Base-by-base conservation (phyloP, 1,284 basidiomycete species). In the Trichosporon sp. region DNA sequence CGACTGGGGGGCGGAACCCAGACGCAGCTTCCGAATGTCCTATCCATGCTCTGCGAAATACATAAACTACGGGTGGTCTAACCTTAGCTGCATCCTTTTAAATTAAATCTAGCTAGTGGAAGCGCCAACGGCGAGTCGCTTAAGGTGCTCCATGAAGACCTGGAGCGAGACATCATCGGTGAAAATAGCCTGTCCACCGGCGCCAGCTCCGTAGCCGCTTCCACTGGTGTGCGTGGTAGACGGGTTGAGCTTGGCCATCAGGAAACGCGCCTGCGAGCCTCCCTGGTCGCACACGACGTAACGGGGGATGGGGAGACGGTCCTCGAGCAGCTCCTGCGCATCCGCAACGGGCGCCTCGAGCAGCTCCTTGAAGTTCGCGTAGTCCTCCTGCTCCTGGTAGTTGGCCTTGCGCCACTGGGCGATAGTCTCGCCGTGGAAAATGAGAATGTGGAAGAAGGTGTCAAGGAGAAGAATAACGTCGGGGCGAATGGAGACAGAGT, bases 391-490 rank as follows among this genome's bases (percentile, higher is more conserved):
- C 9, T 99, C 95, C 77, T 99, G 96, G 78, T 99, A 99, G 7
- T 95, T 94, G n/a, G 93, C 92, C 81, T 99, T 98, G 63, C 95
- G 87, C 96, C 96, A 99, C 79, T 95, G 90, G 0, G 95, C 94
- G 61, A 99, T 86, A 16, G 94, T 94, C 81, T 95, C 93, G 31
- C 96, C 96, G 78, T 99, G 95, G 90, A 97, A 99, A 81, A 99
- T 99, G 74, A 99, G 89, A 72, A 99, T 97, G 80, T 99, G 96
- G 92, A 99, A 99, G 86, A 97, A 99, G 3, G 96, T 99, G 78
- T 99, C 96, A 68, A 99, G 88, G n/a, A 99, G 86, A 36, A 99
- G 86, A 71, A 99, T 90, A 70, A 95, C 92, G 74, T 99, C 95
- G 56, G 91, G 90, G 78, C 95, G 93, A 83, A 99, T 98, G 58